Evolutionary conservation across 2,329 filamentous ascomycete genomes (phyloP), one percentile per base, ranked within the genome.

Genomic region (Monosporascus sp.): DNA sequence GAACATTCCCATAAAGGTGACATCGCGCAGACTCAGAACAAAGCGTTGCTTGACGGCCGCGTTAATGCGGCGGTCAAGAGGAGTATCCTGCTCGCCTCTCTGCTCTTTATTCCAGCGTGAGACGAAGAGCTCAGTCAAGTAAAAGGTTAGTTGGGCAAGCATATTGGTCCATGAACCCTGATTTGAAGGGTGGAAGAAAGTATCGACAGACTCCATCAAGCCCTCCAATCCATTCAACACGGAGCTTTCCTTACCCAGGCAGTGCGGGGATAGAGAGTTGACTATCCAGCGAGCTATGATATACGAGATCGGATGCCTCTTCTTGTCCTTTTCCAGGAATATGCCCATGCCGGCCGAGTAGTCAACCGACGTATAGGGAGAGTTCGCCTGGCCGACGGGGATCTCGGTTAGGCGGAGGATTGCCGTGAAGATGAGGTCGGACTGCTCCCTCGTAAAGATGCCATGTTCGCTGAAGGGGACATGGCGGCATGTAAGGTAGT

Each of bases 111-210:
- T 97, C 92, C 92, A 99, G 50, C 94, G 86, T 74, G 96, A 94
- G 44, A 99, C 90, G 69, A 99, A 99, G 64, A 96, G 92, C 69
- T 99, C 94, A 2, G 92, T 87, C 6, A 99, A 78, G 70, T 96
- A 96, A 68, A 92, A 92, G 5, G 94, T 90, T 51, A 99, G 79
- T 70, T 97, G 93, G 3, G 91, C 88, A 44, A 99, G 76, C 59
- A 93, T 88, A 64, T 85, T 91, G 1, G 93, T 96, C 94, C 94
- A 99, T 16, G 77, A 77, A 16, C 94, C 94, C 50, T 93, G 90
- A 69, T 99, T 99, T 2, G 94, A 99, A 2, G 94, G 94, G 65
- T 99, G 94, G 77, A 97, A 99, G 71, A 99, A 99, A 1, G 94
- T 99, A 70, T 99, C 94, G 47, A 97, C 88, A 3, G 92, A 94